These are phyloP conservation scores for Globisporangium splendens DNA, from an alignment of 352 stramenopile genomes.

Conservation along the genomic window DNA sequence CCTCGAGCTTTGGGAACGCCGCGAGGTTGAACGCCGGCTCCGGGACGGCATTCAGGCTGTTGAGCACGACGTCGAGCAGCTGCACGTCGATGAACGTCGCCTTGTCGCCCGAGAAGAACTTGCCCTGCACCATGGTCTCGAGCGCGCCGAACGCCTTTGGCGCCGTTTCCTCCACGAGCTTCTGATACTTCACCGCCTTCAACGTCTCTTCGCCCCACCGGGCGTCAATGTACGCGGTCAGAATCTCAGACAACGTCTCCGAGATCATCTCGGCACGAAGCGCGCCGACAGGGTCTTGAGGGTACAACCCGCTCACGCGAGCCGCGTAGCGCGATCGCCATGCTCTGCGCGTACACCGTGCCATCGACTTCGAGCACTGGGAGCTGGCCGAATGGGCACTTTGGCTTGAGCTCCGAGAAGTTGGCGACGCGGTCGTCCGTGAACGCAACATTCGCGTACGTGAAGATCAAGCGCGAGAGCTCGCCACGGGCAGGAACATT, in stretches of 20 bases:
- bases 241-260: conserved; percentile 40
- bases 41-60: conserved; percentile 21
- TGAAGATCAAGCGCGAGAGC: conserved; percentile 50
- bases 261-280: conserved; percentile 52
- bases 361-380: conserved; percentile 49
- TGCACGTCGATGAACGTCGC: conserved; percentile 46
- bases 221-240: conserved; percentile 24
- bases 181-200: conserved; percentile 32
- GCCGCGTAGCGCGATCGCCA: conserved; percentile 60
- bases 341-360: conserved; percentile 47
- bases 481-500: conserved; percentile 42
- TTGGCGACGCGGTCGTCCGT: conserved; percentile 51
- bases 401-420: conserved; percentile 52
- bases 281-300: conserved; percentile 38
- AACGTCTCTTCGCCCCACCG: conserved; percentile 19
- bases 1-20: conserved; percentile 43
- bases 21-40: conserved; percentile 15
- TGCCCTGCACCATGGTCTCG: conserved; percentile 25
- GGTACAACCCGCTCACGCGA: conserved; percentile 56
- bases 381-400: conserved; percentile 46
- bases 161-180: conserved; percentile 22
- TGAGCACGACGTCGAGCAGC: conserved; percentile 46
- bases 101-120: conserved; percentile 50
- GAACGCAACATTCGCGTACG: conserved; percentile 51
- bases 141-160: conserved; percentile 17